Base-by-base conservation (phyloP, 1,139 yeast species). In the Candida anutae region DNA sequence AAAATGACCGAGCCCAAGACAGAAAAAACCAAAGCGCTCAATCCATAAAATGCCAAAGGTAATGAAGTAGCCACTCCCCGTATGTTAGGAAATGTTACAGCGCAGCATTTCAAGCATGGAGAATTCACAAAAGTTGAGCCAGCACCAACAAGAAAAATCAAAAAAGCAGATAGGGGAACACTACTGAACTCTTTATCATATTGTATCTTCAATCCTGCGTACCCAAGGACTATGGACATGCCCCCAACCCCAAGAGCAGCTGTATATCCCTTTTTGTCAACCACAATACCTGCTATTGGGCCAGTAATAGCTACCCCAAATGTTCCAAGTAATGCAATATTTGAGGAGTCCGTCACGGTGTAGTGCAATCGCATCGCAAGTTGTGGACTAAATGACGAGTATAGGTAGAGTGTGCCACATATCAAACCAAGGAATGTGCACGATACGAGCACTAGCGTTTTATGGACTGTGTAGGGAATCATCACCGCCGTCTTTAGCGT, bases 351-450 rank as follows among this genome's bases (percentile, higher is more conserved):
- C 1, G 78, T 64, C 9, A 76, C 82, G 4, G 66, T 47, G 35
- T 77, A 64, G 13, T 55, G 52, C 26, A 77, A 59, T 28, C 58
- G 60, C 15, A 55, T 53, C 3, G 82, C 79, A 36, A 75, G 55
- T 43, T 76, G 83, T 4, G 84, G 82, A 25, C 79, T 74, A 43
- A 73, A 76, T 5, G 79, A 73, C 3, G 76, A 69, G 44, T 69
- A 74, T 18, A 74, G 48, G 43, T 74, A 74, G 47, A 75, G 57
- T 5, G 82, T 75, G 4, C 83, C 83, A 45, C 80, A 56, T 22
- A 70, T 72, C 29, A 75, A 53, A 22, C 77, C 75, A 17, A 68
- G 47, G 29, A 68, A 54, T 3, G 76, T 66, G 39, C 74, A 67
- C 19, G 70, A 57, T 15, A 64, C 43, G 29, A 70, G 53, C 24